Evolutionary conservation across 768 basidiomycete species (phyloP), one percentile per base, ranked within the genome.

Genomic region (Boletus sensibilis): DNA sequence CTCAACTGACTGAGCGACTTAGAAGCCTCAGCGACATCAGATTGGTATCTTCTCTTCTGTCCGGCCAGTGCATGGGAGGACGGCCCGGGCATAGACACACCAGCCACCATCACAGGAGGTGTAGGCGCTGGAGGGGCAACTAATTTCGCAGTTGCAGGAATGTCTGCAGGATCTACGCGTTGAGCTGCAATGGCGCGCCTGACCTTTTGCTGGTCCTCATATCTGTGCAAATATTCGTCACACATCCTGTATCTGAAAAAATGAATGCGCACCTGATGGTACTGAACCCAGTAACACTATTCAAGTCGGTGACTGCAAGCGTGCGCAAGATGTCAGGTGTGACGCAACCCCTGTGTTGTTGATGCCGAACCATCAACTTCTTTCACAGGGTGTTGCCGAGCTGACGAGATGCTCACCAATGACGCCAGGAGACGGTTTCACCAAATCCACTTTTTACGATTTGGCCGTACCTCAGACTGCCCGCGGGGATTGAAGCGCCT

Each of bases 371-470:
- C 25, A 27, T 69, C 53, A 62, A 56, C 64, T 55, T 61, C 52
- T 56, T 62, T 62, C 56, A 40, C 51, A 56, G 43, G 47, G 8
- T 9, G 16, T 51, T 47, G 55, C 39, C 38, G 27, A 31, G 51
- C 23, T 57, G 58, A 64, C 46, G 37, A 29, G 39, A 56, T 45
- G 56, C 76, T 63, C 71, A 88, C 88, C 90, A 92, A 61, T 92
- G 90, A 40, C 82, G 76, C 90, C 90, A 92, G 64, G 84, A 78
- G 4, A 90, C 82, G 1, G 77, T 81, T 68, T 88, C 86, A 45
- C 86, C 83, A 49, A 78, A 82, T 38, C 77, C 70, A 20, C 68
- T 73, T 10, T 65, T 64, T 8, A 68, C 69, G 7, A 78, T 77
- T 50, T 75, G 72, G 0, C 90, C 90, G 62, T 91, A 90, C n/a